Conservation (phyloP, 1,139 yeast genomes). For the Geotrichum klebahnii region DNA sequence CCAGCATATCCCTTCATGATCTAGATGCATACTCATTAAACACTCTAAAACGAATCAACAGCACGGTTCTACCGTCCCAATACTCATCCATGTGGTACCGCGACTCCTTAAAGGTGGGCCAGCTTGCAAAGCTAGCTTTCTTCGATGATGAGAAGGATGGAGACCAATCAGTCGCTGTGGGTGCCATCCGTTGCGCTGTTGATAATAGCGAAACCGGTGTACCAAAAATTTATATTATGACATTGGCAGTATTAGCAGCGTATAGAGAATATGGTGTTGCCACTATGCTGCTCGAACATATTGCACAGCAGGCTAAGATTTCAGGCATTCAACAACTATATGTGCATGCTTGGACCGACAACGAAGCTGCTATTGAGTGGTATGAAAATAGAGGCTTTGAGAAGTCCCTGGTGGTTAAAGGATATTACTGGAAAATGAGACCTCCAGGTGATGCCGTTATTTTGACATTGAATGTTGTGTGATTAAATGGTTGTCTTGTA, state of each 20-base stretch:
- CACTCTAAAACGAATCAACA: slow-evolving; percentile 47
- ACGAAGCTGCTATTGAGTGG: slow-evolving; percentile 51
- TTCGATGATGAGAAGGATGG: slow-evolving; percentile 6
- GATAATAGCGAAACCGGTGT: slow-evolving; percentile 34
- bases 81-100: slow-evolving; percentile 52
- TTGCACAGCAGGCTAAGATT: slow-evolving; percentile 52
- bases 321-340: slow-evolving; percentile 53
- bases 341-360: slow-evolving; percentile 54
- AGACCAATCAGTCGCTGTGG: slow-evolving; percentile 46
- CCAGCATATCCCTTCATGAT: not conserved
- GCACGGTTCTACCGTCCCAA: slow-evolving; percentile 44
- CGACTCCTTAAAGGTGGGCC: slow-evolving; percentile 41
- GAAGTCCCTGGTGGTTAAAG: slow-evolving; percentile 39
- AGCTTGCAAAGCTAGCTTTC: slow-evolving; percentile 27
- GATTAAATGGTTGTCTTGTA: not conserved
- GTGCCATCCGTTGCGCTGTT: slow-evolving; percentile 49
- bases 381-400: slow-evolving; percentile 53
- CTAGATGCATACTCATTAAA: slow-evolving; percentile 34
- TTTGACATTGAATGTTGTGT: not conserved
- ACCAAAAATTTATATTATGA: slow-evolving; percentile 56
- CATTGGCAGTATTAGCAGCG: slow-evolving; percentile 59
- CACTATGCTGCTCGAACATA: slow-evolving; percentile 50
- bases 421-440: slow-evolving; percentile 47
- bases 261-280: slow-evolving; percentile 65
- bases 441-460: slow-evolving; percentile 35